phyloP scores from a whole-genome alignment of 2,329 filamentous ascomycete genomes.

The Alternaria infectoria region DNA sequence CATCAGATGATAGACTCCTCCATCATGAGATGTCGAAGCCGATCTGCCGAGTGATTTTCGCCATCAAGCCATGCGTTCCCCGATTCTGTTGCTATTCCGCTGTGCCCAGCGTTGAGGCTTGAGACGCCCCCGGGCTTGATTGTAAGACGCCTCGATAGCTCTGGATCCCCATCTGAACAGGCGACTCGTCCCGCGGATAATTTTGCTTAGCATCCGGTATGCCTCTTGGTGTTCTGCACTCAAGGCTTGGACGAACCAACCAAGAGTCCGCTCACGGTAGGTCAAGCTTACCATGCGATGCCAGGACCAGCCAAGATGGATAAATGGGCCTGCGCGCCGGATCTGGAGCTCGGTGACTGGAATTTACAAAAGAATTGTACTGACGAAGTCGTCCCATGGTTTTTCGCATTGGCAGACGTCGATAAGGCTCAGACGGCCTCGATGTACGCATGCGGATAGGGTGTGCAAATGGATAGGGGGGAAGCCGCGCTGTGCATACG shows the following conservation, averaged over 20 bases:
- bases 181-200: constrained; percentile 23
- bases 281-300: constrained; percentile 9
- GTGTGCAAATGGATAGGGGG: neutral
- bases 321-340: constrained; percentile 21
- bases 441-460: neutral
- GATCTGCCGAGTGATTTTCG: neutral
- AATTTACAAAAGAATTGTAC: neutral
- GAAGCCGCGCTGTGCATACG: neutral
- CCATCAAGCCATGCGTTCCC: neutral
- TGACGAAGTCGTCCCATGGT: neutral
- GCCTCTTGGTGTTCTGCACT: neutral
- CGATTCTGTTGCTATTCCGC: neutral
- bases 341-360: neutral
- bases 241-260: neutral
- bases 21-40: neutral
- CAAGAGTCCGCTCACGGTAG: constrained; percentile 1
- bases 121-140: neutral
- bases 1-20: neutral
- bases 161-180: neutral
- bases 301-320: constrained; percentile 23
- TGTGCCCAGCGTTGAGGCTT: constrained; percentile 6
- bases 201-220: constrained; percentile 11
- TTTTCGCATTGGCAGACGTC: neutral
- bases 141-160: neutral
- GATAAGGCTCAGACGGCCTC: neutral